phyloP scores from a whole-genome alignment of 2,329 filamentous ascomycete species.

The Volutella citrinella region DNA sequence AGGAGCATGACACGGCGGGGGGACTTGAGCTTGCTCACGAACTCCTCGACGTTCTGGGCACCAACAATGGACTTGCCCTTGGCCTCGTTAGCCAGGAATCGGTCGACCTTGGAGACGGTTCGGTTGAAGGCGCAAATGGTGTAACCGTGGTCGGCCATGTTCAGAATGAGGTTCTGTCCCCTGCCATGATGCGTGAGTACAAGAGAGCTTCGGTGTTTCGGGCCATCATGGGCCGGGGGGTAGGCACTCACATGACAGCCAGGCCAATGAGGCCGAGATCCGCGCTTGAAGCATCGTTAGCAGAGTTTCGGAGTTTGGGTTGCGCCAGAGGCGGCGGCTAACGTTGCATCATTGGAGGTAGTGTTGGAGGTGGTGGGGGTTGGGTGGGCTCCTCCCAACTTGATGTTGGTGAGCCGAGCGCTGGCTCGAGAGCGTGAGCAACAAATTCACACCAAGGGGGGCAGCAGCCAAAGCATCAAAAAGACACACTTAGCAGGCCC shows the following conservation, averaged over 20 bases:
- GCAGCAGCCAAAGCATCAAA: background rate
- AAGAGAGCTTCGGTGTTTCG: constrained; percentile 13
- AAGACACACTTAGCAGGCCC: constrained; percentile 5
- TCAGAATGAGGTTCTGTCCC: constrained; percentile 85
- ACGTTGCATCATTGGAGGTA: too few relatives aligned
- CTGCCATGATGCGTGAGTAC: constrained; percentile 32
- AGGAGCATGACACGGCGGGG: constrained; percentile 97
- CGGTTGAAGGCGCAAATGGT: constrained; percentile 98
- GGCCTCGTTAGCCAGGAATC: constrained; percentile 85
- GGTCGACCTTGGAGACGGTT: constrained; percentile 96
- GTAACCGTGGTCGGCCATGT: constrained; percentile 89
- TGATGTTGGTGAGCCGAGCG: constrained; percentile 72
- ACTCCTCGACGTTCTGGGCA: constrained; percentile 91
- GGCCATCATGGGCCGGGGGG: constrained; percentile 2
- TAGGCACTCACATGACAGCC: constrained; percentile 72
- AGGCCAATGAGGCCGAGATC: constrained; percentile 92
- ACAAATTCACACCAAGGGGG: constrained; percentile 26
- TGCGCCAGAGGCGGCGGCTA: constrained; percentile 20
- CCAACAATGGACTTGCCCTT: constrained; percentile 95
- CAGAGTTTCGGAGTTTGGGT: constrained; percentile 40
- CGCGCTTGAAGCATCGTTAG: constrained; percentile 64
- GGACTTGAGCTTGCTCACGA: constrained; percentile 93
- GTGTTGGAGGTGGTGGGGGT: constrained; percentile 30
- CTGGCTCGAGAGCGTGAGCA: constrained; percentile 46
- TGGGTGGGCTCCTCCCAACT: constrained; percentile 61